Evolutionary conservation across 352 stramenopile genomes (phyloP).

Genomic region (Globisporangium canariense): DNA sequence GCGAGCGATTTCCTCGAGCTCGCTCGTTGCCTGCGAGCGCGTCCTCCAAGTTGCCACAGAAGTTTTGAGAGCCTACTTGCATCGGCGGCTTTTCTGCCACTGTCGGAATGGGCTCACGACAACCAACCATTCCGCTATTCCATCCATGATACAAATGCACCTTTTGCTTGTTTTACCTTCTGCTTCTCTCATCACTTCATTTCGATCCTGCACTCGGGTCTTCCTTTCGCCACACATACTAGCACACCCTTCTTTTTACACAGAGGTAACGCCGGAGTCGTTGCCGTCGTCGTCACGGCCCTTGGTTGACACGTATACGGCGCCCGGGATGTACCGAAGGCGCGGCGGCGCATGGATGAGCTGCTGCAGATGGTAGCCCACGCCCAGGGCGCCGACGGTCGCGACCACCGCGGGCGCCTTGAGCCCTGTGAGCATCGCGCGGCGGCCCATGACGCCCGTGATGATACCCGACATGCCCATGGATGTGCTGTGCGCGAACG

Average conservation of each 20-base stretch:
- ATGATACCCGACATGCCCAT: slow-evolving; percentile 70
- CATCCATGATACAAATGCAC: too few species aligned
- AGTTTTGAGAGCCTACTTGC: too few species aligned
- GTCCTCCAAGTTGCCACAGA: too few species aligned
- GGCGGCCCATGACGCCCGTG: slow-evolving; percentile 48
- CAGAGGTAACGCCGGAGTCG: slow-evolving; percentile 8
- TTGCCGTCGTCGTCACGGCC: neutral
- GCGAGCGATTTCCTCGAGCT: too few species aligned
- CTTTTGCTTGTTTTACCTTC: neutral
- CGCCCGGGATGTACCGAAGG: slow-evolving; percentile 53
- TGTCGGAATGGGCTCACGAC: too few species aligned
- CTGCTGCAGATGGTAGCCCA: slow-evolving; percentile 75
- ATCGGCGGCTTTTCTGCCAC: too few species aligned
- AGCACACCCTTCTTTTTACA: slow-evolving; percentile 11
- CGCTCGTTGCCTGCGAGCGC: too few species aligned
- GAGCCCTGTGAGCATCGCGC: slow-evolving; percentile 44
- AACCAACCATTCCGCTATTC: too few species aligned
- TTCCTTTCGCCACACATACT: neutral
- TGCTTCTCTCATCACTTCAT: neutral
- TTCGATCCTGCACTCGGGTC: neutral
- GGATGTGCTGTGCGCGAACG: slow-evolving; percentile 66
- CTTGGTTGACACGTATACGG: slow-evolving; percentile 4
- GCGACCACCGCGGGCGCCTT: slow-evolving; percentile 43
- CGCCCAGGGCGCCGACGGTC: slow-evolving; percentile 41
- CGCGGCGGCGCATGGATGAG: slow-evolving; percentile 51